Percentiles rank a stretch among this genome's conserved stretches.
phyloP scores from a whole-genome alignment of 352 stramenopile species.

The Phytopythium delawarense region DNA sequence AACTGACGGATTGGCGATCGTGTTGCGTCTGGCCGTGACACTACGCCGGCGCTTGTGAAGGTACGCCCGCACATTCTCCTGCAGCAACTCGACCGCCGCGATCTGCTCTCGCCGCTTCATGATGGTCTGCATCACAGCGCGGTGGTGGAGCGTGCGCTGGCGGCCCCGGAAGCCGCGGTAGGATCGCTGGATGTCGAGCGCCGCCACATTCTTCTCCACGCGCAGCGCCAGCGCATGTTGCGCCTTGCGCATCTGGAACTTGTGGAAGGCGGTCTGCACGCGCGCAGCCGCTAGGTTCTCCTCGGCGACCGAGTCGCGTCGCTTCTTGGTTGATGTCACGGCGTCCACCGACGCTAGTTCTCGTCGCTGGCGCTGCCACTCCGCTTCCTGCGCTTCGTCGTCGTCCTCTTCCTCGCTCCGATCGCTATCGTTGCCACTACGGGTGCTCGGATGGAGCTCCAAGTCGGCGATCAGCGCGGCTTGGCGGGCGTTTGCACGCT shows the following conservation, averaged over 20 bases:
- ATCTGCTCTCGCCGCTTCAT: conserved; percentile 36
- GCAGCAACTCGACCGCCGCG: conserved; percentile 53
- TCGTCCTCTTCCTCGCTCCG: conserved; percentile 18
- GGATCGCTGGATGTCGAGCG: conserved; percentile 58
- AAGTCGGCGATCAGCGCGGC: background rate
- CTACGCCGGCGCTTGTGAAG: conserved; percentile 39
- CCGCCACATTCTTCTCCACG: conserved; percentile 50
- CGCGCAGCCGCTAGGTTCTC: conserved; percentile 44
- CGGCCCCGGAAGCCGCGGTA: conserved; percentile 58
- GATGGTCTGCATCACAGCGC: conserved; percentile 50
- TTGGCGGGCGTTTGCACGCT: conserved; percentile 10
- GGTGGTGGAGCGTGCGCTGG: conserved; percentile 42
- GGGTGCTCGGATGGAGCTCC: background rate
- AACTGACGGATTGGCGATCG: background rate
- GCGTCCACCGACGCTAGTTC: conserved; percentile 1
- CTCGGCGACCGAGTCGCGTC: conserved; percentile 33
- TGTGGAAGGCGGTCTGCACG: conserved; percentile 53
- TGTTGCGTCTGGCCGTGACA: background rate
- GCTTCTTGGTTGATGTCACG: conserved; percentile 10
- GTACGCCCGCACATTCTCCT: conserved; percentile 61
- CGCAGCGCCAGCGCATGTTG: conserved; percentile 34
- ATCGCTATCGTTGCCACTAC: conserved; percentile 2
- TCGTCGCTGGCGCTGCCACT: conserved; percentile 33
- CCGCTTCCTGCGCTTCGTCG: conserved; percentile 21
- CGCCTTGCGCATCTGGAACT: conserved; percentile 54